Conservation (phyloP, 139 green algal species). For the Closterium sp. region DNA sequence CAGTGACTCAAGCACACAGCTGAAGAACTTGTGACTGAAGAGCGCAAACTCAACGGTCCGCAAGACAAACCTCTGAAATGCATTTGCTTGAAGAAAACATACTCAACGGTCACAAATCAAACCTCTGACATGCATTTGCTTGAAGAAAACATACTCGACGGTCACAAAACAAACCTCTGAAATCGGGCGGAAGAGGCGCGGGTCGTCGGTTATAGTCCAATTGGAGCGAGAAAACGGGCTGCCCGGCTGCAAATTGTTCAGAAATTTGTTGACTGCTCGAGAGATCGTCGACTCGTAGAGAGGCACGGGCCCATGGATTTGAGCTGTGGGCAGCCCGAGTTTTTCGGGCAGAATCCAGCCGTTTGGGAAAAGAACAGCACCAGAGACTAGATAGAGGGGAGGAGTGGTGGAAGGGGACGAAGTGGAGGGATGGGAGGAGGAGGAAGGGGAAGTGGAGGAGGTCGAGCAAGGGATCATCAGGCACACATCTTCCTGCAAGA, state of each 20-base stretch:
- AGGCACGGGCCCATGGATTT: not conserved
- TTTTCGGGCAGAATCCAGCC: not conserved
- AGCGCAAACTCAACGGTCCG: too few relatives aligned
- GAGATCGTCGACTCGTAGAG: not conserved
- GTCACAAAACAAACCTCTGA: not conserved
- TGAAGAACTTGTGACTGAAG: too few relatives aligned
- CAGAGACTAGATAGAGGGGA: not conserved
- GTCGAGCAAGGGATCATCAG: not conserved
- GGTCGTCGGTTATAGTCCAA: conserved; percentile 4
- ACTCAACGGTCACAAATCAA: too few relatives aligned
- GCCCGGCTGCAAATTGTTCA: not conserved
- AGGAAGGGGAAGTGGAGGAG: not conserved
- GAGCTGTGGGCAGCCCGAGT: not conserved
- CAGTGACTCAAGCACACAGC: too few relatives aligned
- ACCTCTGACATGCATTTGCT: too few relatives aligned
- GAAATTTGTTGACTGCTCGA: not conserved
- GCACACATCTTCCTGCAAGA: not conserved
- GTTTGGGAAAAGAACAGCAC: conserved; percentile 1
- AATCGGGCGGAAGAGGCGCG: not conserved
- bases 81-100: too few relatives aligned
- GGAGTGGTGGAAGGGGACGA: not conserved
- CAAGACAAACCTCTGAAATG: not conserved
- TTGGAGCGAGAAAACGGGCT: not conserved
- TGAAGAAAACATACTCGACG: too few relatives aligned
- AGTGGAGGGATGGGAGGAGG: not conserved